Base-by-base conservation (phyloP, 441 rosid species). In the Populus hybrid region DNA sequence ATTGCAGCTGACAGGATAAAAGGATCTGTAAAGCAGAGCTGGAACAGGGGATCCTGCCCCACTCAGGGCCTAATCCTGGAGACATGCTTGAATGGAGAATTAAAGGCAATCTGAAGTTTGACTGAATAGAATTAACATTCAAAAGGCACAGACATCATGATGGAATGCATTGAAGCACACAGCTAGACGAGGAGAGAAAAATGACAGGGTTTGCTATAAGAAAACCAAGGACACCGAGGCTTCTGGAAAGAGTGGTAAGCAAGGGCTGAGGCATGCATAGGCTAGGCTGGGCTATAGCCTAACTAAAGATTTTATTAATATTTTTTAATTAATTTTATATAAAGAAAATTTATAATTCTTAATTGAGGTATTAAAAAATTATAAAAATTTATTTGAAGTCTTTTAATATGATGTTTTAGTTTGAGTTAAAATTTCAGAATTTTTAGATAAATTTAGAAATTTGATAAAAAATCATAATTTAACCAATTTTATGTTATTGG, bases 21-120 rank as follows among this genome's bases (percentile, higher is more conserved):
- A 57, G 67, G 50, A 78, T 69, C 64, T 63, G 69, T 66, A 81
- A 84, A 85, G 79, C 66, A 77, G 50, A 36, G 70, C 64, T 77
- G 69, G 78, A 75, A 80, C 71, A 80, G 19, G 75, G 83, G 86
- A 79, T 82, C 77, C 70, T 79, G 84, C 81, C 82, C 85, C 82
- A 76, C 67, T 1, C 23, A 71, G 71, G 79, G 61, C 80, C 82
- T 61, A 69, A 69, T 14, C 18, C 21, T 40, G 76, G 81, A 79
- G 82, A 79, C 85, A 82, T 65, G 7, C n/a, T 23, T 46, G 38
- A 76, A 24, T 70, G 12, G 76, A 61, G 72, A 78, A 71, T 14
- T 65, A 82, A 76, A 75, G 78, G 70, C 67, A 74, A 79, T 67
- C 69, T 77, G 6, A 36, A 38, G 66, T 85, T 85, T 83, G 89